Conservation (phyloP, 1,284 basidiomycete species). For the Ustilago curta region DNA sequence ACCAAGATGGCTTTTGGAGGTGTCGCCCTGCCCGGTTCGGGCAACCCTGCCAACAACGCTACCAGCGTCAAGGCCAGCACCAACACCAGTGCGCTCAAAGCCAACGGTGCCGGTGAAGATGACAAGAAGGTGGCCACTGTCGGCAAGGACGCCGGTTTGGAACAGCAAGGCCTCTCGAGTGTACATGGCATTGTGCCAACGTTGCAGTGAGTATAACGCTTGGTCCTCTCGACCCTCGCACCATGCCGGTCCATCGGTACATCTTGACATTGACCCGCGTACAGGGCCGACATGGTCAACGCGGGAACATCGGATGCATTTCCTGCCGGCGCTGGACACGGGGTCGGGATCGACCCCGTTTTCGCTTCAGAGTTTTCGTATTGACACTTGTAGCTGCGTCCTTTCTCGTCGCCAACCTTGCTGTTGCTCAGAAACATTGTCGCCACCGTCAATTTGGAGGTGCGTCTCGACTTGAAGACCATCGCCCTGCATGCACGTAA, state of each 20-base stretch:
- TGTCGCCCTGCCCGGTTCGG: slow-evolving; percentile 52
- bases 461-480: slow-evolving; percentile 95
- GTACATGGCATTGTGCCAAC: slow-evolving; percentile 70
- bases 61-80: slow-evolving; percentile 27
- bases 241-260: background rate
- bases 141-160: slow-evolving; percentile 46
- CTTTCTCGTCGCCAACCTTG: slow-evolving; percentile 2
- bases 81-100: slow-evolving; percentile 29
- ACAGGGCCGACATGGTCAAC: too few relatives aligned
- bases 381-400: slow-evolving; percentile 23
- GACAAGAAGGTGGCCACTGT: slow-evolving; percentile 37
- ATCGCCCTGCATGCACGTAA: slow-evolving; percentile 98
- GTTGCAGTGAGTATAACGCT: slow-evolving; percentile 68
- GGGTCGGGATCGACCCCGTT: slow-evolving; percentile 4
- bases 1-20: slow-evolving; percentile 51
- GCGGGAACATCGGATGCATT: too few relatives aligned
- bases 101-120: slow-evolving; percentile 37
- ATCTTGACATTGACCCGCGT: too few relatives aligned
- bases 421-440: slow-evolving; percentile 83
- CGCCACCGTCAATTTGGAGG: slow-evolving; percentile 98
- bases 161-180: slow-evolving; percentile 64
- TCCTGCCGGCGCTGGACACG: background rate
- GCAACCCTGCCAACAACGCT: slow-evolving; percentile 37
- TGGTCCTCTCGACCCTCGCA: background rate
- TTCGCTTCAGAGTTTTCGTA: slow-evolving; percentile 4